Conservation (phyloP, 352 stramenopile species). For the Globisporangium orthogonon region DNA sequence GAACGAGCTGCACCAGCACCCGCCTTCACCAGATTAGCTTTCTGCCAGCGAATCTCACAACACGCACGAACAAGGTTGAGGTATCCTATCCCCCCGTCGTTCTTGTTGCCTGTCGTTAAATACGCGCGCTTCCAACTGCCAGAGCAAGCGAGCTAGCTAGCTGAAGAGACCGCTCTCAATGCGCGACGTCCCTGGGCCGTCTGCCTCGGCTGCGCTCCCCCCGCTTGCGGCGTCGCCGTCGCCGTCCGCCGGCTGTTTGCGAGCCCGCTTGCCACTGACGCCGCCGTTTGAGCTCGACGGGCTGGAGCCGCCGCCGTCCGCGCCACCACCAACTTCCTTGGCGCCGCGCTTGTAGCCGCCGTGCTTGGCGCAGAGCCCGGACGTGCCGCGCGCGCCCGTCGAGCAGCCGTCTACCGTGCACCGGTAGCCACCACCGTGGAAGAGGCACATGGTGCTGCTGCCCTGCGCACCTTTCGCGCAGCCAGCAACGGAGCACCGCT, state of each 20-base stretch:
- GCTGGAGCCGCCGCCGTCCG: not conserved
- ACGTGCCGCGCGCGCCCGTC: conserved; percentile 70
- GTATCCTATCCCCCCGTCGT: not conserved
- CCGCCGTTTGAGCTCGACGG: not conserved
- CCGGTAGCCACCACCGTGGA: conserved; percentile 81
- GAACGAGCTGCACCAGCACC: too few relatives aligned
- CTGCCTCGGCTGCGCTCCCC: not conserved
- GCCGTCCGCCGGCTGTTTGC: conserved; percentile 11
- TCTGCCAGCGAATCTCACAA: too few relatives aligned
- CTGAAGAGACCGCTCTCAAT: conserved; percentile 8
- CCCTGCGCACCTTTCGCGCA: conserved; percentile 83
- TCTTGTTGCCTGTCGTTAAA: not conserved
- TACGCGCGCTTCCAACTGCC: too few relatives aligned
- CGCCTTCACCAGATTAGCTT: too few relatives aligned
- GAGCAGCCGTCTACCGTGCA: conserved; percentile 68
- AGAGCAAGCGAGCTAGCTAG: not conserved
- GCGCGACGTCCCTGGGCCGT: not conserved
- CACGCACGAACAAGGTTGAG: not conserved
- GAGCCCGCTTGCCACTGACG: conserved; percentile 12
- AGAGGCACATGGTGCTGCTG: conserved; percentile 67
- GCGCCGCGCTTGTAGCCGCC: conserved; percentile 63
- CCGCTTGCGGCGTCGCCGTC: not conserved
- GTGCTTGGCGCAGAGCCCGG: conserved; percentile 72
- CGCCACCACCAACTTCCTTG: conserved; percentile 9
- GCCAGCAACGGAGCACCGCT: conserved; percentile 47